phyloP scores from a whole-genome alignment of 768 basidiomycete genomes.

The Coprinellus micaceus region DNA sequence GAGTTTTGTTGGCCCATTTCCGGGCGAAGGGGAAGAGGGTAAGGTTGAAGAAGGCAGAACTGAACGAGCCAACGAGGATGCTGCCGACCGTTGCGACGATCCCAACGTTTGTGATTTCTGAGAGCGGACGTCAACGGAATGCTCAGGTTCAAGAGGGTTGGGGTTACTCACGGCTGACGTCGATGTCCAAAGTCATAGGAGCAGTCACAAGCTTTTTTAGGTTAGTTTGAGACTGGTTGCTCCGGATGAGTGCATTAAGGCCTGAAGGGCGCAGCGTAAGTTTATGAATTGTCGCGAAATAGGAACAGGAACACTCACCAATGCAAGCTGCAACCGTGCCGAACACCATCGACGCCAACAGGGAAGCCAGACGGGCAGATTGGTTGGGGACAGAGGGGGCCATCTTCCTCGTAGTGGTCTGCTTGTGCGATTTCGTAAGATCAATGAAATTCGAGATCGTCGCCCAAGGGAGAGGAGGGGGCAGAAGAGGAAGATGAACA shows the following conservation, averaged over 20 bases:
- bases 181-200: constrained; percentile 32
- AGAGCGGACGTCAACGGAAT: not conserved
- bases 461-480: not conserved
- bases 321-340: constrained; percentile 9
- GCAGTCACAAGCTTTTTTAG: constrained; percentile 30
- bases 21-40: constrained; percentile 5
- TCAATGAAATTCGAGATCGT: not conserved
- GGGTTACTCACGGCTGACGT: constrained; percentile 30
- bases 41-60: constrained; percentile 4
- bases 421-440: not conserved
- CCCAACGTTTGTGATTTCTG: constrained; percentile 40
- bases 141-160: not conserved
- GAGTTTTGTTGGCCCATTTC: constrained; percentile 6
- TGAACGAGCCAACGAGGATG: constrained; percentile 12
- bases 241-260: constrained; percentile 40
- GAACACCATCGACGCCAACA: not conserved
- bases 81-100: constrained; percentile 25
- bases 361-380: not conserved
- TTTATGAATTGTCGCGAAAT: not conserved
- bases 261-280: constrained; percentile 20
- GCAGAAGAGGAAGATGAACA: not conserved
- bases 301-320: not conserved
- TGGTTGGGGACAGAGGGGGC: not conserved
- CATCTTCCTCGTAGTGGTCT: constrained; percentile 4
- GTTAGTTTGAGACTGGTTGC: constrained; percentile 33